Evolutionary conservation across 2,329 filamentous ascomycete genomes (phyloP), one percentile per base, ranked within the genome.

Genomic region (Gaeumannomyces sp.): DNA sequence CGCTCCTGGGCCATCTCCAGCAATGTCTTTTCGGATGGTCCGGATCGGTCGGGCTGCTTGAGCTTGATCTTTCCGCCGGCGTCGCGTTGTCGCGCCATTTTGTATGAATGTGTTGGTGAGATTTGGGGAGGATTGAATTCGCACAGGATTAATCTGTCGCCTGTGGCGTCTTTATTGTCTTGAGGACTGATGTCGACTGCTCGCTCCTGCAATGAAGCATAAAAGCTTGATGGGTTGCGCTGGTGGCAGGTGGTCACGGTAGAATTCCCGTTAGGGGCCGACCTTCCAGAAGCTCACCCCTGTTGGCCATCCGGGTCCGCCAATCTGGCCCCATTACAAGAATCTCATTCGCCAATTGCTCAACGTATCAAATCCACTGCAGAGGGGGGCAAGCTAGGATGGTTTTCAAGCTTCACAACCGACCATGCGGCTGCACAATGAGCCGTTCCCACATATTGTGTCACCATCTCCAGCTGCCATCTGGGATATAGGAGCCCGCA

Each of bases 1-100:
- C 84, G 83, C 68, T 91, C 83, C 64, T 89, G 81, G 66, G 91
- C 91, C 35, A 93, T 73, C 65, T 93, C 81, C 66, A 93, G 81
- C n/a, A 95, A 81, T 0, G 91, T 94, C 74, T 89, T 83, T 59
- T 86, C 81, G 6, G 77, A 77, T 0, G 81, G 88, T 1, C 75
- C 83, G 62, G 85, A 86, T 66, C 88, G 85, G 75, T 92, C 87
- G 38, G 90, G 89, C n/a, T 90, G 86, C 63, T 79, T 77, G 66
- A 93, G 81, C 69, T 86, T 85, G 73, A 91, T 83, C 66, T 82
- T 76, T 68, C 75, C 73, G 59, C 77, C 76, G 69, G 80, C 77
- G 68, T 80, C 83, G 61, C 82, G 81, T 70, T 81, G 80, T 68
- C 77, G 78, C 64, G 78, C 81, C 83, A 84, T 83, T 61, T 14